A percentile compares a stretch with the other conserved stretches of the same genome.
Evolutionary conservation across 345 rosid species (phyloP).

Genomic region (Anacardium occidentale): DNA sequence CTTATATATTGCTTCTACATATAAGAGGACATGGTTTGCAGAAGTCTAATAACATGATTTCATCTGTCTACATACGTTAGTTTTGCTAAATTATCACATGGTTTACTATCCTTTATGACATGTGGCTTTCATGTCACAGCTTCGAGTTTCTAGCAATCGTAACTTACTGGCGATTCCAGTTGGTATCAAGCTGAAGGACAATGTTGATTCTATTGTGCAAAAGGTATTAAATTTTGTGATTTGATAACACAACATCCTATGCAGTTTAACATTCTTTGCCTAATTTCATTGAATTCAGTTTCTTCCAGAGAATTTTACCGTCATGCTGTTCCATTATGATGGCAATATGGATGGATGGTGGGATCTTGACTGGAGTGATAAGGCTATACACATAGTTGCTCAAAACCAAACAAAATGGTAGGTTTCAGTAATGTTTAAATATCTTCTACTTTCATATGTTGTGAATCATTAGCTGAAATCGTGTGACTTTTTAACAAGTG

Average conservation of each 20-base stretch:
- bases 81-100: not conserved
- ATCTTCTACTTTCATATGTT: not conserved
- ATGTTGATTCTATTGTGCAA: slow-evolving; percentile 64
- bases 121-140: slow-evolving; percentile 33
- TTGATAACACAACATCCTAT: not conserved
- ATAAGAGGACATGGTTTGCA: not conserved
- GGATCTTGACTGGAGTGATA: slow-evolving; percentile 75
- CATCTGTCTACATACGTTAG: slow-evolving; percentile 6
- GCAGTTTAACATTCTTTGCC: slow-evolving; percentile 24
- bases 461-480: not conserved
- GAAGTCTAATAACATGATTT: not conserved
- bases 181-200: slow-evolving; percentile 80
- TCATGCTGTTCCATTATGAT: slow-evolving; percentile 89
- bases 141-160: slow-evolving; percentile 34
- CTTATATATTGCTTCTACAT: not conserved
- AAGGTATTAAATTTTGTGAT: slow-evolving; percentile 52
- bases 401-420: slow-evolving; percentile 97
- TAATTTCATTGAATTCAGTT: slow-evolving; percentile 68
- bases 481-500: not conserved
- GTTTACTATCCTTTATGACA: slow-evolving; percentile 9
- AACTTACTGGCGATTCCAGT: slow-evolving; percentile 87
- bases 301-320: slow-evolving; percentile 83
- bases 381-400: slow-evolving; percentile 85
- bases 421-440: slow-evolving; percentile 10
- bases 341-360: slow-evolving; percentile 83